Evolutionary conservation across 192 early-diverging fungal species (phyloP).

Genomic region (Podila horticola): DNA sequence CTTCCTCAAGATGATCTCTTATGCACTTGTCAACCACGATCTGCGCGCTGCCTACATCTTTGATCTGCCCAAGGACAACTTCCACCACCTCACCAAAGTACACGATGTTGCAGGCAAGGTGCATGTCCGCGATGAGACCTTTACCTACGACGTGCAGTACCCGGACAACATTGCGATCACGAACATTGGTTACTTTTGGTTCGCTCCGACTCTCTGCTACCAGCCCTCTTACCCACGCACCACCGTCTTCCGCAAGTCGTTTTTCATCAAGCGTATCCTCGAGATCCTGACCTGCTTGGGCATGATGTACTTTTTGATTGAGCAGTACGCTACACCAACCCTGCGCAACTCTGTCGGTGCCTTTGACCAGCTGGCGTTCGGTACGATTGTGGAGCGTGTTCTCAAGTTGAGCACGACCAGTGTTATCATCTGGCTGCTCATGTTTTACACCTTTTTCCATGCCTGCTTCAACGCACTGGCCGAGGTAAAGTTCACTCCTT

Average conservation of each 20-base stretch:
- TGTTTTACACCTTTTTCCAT: slow-evolving; percentile 90
- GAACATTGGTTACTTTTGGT: slow-evolving; percentile 80
- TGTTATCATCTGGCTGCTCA: slow-evolving; percentile 89
- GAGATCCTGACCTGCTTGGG: slow-evolving; percentile 75
- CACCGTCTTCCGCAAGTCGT: slow-evolving; percentile 69
- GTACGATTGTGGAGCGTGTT: slow-evolving; percentile 81
- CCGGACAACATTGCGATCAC: slow-evolving; percentile 75
- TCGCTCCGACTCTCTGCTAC: slow-evolving; percentile 89
- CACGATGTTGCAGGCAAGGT: slow-evolving; percentile 41
- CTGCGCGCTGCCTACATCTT: slow-evolving; percentile 70
- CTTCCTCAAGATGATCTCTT: slow-evolving; percentile 86
- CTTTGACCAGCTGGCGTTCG: slow-evolving; percentile 72
- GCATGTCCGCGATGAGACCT: slow-evolving; percentile 17
- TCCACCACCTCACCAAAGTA: slow-evolving; percentile 25
- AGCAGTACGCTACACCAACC: slow-evolving; percentile 85
- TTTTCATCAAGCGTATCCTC: slow-evolving; percentile 81
- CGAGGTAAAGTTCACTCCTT: slow-evolving; percentile 56
- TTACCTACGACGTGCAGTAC: slow-evolving; percentile 70
- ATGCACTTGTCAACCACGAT: slow-evolving; percentile 81
- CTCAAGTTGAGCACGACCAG: slow-evolving; percentile 84
- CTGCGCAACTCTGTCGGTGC: slow-evolving; percentile 79
- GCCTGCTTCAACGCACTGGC: slow-evolving; percentile 82
- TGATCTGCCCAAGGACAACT: slow-evolving; percentile 45
- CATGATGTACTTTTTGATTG: slow-evolving; percentile 82
- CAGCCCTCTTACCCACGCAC: slow-evolving; percentile 86